Conservation (phyloP, 805 yeast genomes). For the Candida peoriensis region DNA sequence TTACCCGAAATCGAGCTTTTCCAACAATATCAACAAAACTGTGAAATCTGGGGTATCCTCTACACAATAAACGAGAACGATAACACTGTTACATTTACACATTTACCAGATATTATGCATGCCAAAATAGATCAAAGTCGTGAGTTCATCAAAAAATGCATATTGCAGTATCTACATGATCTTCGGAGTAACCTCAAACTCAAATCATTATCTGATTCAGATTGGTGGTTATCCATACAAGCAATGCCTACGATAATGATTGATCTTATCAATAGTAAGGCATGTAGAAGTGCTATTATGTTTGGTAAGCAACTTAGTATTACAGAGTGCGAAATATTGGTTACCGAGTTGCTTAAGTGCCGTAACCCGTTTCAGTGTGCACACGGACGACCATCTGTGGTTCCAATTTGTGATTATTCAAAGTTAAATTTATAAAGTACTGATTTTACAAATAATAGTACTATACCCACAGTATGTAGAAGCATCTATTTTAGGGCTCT, state of each 20-base stretch:
- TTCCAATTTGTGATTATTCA: conserved; percentile 39
- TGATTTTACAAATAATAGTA: no score
- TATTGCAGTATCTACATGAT: conserved; percentile 43
- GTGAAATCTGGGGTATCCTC: conserved; percentile 42
- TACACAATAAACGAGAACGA: conserved; percentile 11
- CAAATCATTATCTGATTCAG: conserved; percentile 6
- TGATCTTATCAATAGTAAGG: conserved; percentile 50
- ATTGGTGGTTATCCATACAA: conserved; percentile 36
- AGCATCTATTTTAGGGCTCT: no score
- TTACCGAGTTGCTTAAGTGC: conserved; percentile 43
- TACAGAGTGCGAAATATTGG: conserved; percentile 39
- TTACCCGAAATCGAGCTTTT: conserved; percentile 31
- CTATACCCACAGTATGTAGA: no score
- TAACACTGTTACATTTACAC: conserved; percentile 27
- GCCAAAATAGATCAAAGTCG: conserved; percentile 27
- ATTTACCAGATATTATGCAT: conserved; percentile 39
- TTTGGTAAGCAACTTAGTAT: conserved; percentile 54
- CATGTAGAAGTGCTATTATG: conserved; percentile 67
- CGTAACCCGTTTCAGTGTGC: conserved; percentile 73
- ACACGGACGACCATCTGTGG: conserved; percentile 75
- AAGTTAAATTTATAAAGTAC: background rate
- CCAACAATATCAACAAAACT: conserved; percentile 21
- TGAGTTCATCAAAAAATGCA: conserved; percentile 29
- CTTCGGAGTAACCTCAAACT: conserved; percentile 29
- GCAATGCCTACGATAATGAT: conserved; percentile 46